Evolutionary conservation across 495 filamentous ascomycete species (phyloP), one percentile per base, ranked within the genome.

Genomic region (Penicillium silybi): DNA sequence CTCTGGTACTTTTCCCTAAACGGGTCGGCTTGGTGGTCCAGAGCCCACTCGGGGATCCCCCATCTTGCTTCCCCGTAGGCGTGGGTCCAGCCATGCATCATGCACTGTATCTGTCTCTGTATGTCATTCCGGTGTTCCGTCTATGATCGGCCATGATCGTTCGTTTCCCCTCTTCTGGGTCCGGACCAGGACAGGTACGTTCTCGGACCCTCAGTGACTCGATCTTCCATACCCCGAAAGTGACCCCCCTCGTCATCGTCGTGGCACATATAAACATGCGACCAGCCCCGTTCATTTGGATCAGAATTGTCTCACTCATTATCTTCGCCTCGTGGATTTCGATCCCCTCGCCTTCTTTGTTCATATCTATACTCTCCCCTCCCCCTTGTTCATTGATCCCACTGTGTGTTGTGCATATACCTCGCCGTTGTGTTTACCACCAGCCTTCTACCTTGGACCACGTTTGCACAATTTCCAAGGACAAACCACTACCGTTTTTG

Each of bases 51-150:
- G 60, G 60, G 58, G 57, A 46, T n/a, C n/a, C 32, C 23, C 50
- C 44, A 16, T 16, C 45, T 61, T 45, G 41, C 50, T 66, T 66
- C 63, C 63, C 63, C 63, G 37, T 51, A 48, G 40, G 32, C 53
- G 59, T 61, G 57, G 62, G 59, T 50, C 62, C 37, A 5, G 37
- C 25, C 48, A 48, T 55, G 46, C 58, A 61, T 29, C 25, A 41
- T 63, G 53, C 57, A 61, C 56, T 59, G 59, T 65, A 61, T 58
- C 51, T 50, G n/a, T n/a, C n/a, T n/a, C 69, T 61, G 64, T 70
- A 65, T 68, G 66, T 64, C 61, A 72, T 72, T 57, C 59, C 51
- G 29, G 51, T 51, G 22, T 62, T 66, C 48, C 58, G 59, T 51
- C 6, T 42, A 64, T 51, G 63, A 63, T 64, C 63, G 63, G 42